phyloP scores from a whole-genome alignment of 306 rosid species.

The Prunus padus region DNA sequence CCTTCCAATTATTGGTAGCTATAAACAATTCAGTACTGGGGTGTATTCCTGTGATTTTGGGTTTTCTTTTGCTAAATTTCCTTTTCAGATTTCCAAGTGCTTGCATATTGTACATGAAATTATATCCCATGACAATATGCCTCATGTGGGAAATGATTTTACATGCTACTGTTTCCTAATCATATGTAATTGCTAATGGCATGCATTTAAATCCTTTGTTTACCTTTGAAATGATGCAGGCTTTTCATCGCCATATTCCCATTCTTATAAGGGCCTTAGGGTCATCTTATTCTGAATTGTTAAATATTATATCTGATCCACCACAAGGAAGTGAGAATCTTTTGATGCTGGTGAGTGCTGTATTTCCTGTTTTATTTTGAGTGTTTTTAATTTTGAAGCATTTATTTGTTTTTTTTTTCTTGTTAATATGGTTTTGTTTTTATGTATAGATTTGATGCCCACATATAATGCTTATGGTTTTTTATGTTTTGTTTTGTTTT shows the following conservation, averaged over 20 bases:
- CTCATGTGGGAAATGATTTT: not conserved
- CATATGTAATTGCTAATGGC: not conserved
- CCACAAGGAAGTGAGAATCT: slow-evolving; percentile 98
- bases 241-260: slow-evolving; percentile 92
- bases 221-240: slow-evolving; percentile 48
- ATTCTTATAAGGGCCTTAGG: slow-evolving; percentile 85
- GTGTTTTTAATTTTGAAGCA: slow-evolving; percentile 1
- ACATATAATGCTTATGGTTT: slow-evolving; percentile 12
- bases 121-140: not conserved
- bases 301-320: slow-evolving; percentile 86
- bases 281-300: slow-evolving; percentile 79
- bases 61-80: not conserved
- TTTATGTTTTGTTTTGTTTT: slow-evolving; percentile 5
- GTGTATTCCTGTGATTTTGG: not conserved
- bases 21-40: not conserved
- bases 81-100: not conserved
- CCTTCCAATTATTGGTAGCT: not conserved
- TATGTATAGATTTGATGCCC: not conserved
- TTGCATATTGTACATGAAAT: not conserved
- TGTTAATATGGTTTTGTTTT: slow-evolving; percentile 1
- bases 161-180: not conserved
- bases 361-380: slow-evolving; percentile 22
- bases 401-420: not conserved
- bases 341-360: slow-evolving; percentile 63
- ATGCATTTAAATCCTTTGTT: slow-evolving; percentile 23